Percentiles rank a stretch among this genome's conserved stretches.
Evolutionary conservation across 2,329 filamentous ascomycete genomes (phyloP).

Genomic region (Zymoseptoria pseudotritici): DNA sequence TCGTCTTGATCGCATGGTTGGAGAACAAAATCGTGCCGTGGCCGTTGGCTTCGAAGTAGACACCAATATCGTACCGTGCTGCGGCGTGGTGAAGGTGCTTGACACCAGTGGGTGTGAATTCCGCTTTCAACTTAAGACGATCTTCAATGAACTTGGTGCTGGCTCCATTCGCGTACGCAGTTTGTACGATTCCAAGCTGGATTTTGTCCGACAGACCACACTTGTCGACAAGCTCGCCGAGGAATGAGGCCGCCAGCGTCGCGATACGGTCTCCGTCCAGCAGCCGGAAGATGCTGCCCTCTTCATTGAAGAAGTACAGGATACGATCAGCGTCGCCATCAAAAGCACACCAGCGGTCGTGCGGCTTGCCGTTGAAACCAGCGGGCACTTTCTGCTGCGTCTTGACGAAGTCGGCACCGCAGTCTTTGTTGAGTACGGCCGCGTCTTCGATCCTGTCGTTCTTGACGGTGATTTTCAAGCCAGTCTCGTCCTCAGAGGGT

Average conservation of each 20-base stretch:
- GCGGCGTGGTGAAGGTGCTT: conserved; percentile 98
- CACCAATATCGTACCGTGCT: conserved; percentile 85
- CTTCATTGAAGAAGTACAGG: conserved; percentile 88
- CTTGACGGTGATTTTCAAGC: conserved; percentile 74
- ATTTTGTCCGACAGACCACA: conserved; percentile 73
- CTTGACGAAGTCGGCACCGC: conserved; percentile 95
- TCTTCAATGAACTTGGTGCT: conserved; percentile 88
- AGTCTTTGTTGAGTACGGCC: conserved; percentile 80
- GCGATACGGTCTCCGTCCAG: conserved; percentile 96
- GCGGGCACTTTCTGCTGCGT: conserved; percentile 88
- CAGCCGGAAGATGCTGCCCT: conserved; percentile 77
- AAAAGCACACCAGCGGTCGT: conserved; percentile 78
- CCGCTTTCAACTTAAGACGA: conserved; percentile 77
- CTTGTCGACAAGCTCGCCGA: conserved; percentile 75
- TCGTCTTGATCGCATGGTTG: conserved; percentile 68
- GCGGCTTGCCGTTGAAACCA: conserved; percentile 65
- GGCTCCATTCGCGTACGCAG: conserved; percentile 93
- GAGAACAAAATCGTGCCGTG: conserved; percentile 97
- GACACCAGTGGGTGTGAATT: conserved; percentile 90
- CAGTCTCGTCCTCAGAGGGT: conserved; percentile 53
- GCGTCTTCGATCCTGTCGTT: conserved; percentile 91
- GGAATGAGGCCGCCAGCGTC: conserved; percentile 86
- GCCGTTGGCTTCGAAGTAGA: conserved; percentile 98
- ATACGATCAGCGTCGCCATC: conserved; percentile 94
- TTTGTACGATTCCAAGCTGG: conserved; percentile 91